phyloP scores from a whole-genome alignment of 768 basidiomycete species.

The Naganishia kalamii region DNA sequence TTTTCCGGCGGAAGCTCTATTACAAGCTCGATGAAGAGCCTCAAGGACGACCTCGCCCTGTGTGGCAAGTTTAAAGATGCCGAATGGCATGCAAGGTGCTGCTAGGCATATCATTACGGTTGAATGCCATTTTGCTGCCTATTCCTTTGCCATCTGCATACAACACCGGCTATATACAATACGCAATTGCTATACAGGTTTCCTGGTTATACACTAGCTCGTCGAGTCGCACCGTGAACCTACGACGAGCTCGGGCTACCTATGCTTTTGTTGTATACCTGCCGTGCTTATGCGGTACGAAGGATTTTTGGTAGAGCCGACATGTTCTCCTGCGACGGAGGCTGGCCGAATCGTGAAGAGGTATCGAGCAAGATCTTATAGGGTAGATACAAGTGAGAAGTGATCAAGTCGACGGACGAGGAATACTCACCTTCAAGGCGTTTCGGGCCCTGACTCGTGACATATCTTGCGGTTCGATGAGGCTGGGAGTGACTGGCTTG shows the following conservation, averaged over 20 bases:
- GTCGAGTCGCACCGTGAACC: background rate
- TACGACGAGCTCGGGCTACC: background rate
- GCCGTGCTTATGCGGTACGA: constrained; percentile 10
- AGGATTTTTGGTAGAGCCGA: constrained; percentile 28
- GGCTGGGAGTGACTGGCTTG: constrained; percentile 55
- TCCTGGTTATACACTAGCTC: background rate
- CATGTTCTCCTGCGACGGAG: constrained; percentile 28
- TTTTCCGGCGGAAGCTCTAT: background rate
- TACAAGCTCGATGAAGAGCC: background rate
- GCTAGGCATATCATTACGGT: no score
- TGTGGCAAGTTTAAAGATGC: background rate
- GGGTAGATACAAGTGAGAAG: background rate
- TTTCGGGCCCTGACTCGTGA: constrained; percentile 85
- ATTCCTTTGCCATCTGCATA: background rate
- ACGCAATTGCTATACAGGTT: background rate
- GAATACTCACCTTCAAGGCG: constrained; percentile 61
- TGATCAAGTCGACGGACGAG: background rate
- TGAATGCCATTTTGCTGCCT: background rate
- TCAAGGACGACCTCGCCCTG: background rate
- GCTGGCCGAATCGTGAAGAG: constrained; percentile 37
- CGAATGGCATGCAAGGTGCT: background rate
- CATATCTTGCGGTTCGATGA: constrained; percentile 77
- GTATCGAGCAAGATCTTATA: constrained; percentile 41
- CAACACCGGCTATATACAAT: background rate
- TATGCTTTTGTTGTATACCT: background rate